Percentiles rank a stretch among this genome's conserved stretches.
These are phyloP conservation scores for Rhizopogon vulgaris DNA, from an alignment of 768 basidiomycete species.

Conservation along the genomic window DNA sequence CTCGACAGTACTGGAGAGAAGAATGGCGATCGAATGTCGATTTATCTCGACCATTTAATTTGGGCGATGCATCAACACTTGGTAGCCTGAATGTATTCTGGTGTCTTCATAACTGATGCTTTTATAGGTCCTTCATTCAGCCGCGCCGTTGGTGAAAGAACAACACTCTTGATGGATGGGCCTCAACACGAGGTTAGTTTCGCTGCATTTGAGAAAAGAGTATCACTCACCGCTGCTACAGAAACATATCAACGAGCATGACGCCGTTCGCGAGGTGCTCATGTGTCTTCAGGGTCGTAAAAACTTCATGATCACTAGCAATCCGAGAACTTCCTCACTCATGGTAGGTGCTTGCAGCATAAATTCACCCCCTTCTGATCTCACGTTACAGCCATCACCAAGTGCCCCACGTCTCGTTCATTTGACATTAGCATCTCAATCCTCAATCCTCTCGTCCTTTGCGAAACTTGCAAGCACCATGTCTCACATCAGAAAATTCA, in stretches of 20 bases:
- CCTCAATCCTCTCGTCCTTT: conserved; percentile 57
- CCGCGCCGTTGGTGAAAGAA: conserved; percentile 31
- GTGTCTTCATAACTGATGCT: neutral
- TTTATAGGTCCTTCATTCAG: conserved; percentile 40
- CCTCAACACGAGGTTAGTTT: conserved; percentile 36
- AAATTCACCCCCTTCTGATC: neutral
- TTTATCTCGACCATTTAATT: conserved; percentile 42
- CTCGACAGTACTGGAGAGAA: conserved; percentile 68
- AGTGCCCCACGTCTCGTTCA: conserved; percentile 58
- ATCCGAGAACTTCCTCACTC: conserved; percentile 27
- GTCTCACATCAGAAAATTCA: conserved; percentile 59
- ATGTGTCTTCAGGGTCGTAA: conserved; percentile 69
- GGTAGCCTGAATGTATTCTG: conserved; percentile 32
- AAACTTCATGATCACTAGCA: conserved; percentile 46
- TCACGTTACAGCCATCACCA: conserved; percentile 35
- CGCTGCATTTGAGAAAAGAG: neutral
- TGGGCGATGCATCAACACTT: conserved; percentile 69
- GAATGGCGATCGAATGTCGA: conserved; percentile 52
- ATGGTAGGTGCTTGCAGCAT: conserved; percentile 16
- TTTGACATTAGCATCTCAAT: conserved; percentile 58
- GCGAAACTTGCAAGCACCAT: conserved; percentile 54
- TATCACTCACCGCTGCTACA: conserved; percentile 17
- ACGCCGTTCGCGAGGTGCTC: conserved; percentile 72
- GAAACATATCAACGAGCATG: conserved; percentile 69
- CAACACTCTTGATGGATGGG: conserved; percentile 33